Percentiles rank a stretch among this genome's conserved stretches.
Evolutionary conservation across 2,329 filamentous ascomycete genomes (phyloP).

Genomic region (Verticillium nonalfalfae): DNA sequence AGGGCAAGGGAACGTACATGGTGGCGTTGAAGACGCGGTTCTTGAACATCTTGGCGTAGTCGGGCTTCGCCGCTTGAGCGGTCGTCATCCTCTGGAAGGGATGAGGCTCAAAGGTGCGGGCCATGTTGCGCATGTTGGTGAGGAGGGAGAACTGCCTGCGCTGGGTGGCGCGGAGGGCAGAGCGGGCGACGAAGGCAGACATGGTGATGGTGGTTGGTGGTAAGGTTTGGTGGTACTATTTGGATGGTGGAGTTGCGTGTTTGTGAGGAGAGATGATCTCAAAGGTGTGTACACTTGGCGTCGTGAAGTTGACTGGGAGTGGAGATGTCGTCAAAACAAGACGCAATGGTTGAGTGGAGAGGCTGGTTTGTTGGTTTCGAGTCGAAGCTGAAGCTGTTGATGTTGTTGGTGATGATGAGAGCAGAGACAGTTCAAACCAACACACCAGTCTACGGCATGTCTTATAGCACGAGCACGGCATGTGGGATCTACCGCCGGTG

Average conservation of each 20-base stretch:
- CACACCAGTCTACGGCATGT: conserved; percentile 7
- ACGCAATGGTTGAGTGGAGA: conserved; percentile 8
- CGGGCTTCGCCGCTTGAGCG: conserved; percentile 20
- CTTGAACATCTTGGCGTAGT: conserved; percentile 30
- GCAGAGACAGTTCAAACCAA: conserved; percentile 2
- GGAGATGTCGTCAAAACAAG: neutral
- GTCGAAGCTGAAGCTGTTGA: conserved; percentile 6
- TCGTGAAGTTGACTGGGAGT: conserved; percentile 5
- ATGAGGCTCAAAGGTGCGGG: conserved; percentile 29
- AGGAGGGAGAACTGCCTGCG: conserved; percentile 28
- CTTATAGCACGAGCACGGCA: conserved; percentile 10
- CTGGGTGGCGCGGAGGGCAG: conserved; percentile 16
- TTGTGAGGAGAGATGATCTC: conserved; percentile 1
- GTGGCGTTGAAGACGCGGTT: conserved; percentile 17
- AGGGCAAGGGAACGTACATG: conserved; percentile 23
- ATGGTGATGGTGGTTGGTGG: conserved; percentile 14
- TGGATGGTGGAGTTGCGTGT: neutral
- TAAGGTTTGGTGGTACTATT: neutral
- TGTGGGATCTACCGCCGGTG: neutral
- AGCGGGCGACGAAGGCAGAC: conserved; percentile 27
- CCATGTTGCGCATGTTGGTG: conserved; percentile 24
- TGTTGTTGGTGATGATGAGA: conserved; percentile 10
- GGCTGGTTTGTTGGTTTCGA: conserved; percentile 3
- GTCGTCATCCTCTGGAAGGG: conserved; percentile 28
- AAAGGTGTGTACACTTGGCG: conserved; percentile 5